Percentiles rank a stretch among this genome's conserved stretches.
These are phyloP conservation scores for Beverwykella pulmonaria DNA, from an alignment of 495 filamentous ascomycete genomes.

Conservation along the genomic window DNA sequence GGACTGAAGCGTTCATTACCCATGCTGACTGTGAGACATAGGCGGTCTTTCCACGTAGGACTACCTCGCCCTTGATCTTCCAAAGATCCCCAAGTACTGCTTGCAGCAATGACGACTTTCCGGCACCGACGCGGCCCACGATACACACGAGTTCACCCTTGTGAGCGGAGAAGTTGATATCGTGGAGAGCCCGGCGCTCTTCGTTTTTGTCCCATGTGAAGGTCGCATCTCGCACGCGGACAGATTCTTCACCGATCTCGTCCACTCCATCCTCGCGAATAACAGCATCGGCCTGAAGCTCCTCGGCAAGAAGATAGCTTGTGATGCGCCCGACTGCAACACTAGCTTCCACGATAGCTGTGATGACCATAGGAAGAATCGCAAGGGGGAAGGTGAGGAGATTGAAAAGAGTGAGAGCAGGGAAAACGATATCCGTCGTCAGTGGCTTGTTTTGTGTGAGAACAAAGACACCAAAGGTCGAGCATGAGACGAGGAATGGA, in stretches of 20 bases:
- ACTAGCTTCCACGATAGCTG: constrained; percentile 90
- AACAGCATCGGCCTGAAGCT: constrained; percentile 86
- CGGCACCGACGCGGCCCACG: constrained; percentile 90
- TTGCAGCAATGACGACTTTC: constrained; percentile 91
- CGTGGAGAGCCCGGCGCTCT: constrained; percentile 60
- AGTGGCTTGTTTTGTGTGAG: constrained; percentile 76
- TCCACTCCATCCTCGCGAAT: constrained; percentile 64
- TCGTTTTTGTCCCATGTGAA: constrained; percentile 94
- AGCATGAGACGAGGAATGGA: constrained; percentile 96
- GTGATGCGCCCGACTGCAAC: constrained; percentile 89
- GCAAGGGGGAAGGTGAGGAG: constrained; percentile 93
- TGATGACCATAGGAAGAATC: constrained; percentile 96
- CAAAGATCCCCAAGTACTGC: constrained; percentile 86
- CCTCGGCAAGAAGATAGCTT: constrained; percentile 82
- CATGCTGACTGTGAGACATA: constrained; percentile 92
- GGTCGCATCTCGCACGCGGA: constrained; percentile 78
- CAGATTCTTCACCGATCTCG: constrained; percentile 78
- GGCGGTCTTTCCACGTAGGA: constrained; percentile 76
- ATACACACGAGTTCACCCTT: constrained; percentile 93
- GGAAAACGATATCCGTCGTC: constrained; percentile 94
- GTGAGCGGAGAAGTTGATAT: constrained; percentile 81
- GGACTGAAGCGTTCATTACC: constrained; percentile 97
- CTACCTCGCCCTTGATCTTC: constrained; percentile 84
- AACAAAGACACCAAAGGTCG: constrained; percentile 94
- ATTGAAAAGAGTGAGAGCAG: constrained; percentile 89